These are phyloP conservation scores for Populus hybrid DNA, from an alignment of 441 rosid species.

Conservation along the genomic window DNA sequence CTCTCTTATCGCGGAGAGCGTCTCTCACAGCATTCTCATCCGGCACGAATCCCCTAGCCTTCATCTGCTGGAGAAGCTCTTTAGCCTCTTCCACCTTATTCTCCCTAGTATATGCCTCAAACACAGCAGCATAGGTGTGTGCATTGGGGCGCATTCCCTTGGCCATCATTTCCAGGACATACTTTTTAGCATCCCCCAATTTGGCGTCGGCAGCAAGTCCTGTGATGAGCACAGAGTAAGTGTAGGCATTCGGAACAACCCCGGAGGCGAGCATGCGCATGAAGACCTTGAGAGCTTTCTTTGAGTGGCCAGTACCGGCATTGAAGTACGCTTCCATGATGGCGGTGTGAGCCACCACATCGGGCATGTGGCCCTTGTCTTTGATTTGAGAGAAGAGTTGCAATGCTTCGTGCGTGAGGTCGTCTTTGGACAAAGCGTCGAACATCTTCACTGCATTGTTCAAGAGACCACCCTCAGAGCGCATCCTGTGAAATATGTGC, in stretches of 20 bases:
- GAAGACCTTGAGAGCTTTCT: conserved; percentile 55
- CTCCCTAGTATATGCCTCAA: conserved; percentile 50
- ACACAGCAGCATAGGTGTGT: conserved; percentile 41
- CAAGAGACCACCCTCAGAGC: conserved; percentile 43
- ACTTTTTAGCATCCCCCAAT: conserved; percentile 41
- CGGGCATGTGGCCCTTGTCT: conserved; percentile 65
- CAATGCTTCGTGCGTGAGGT: conserved; percentile 66
- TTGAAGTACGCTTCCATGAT: conserved; percentile 66
- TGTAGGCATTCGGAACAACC: conserved; percentile 62
- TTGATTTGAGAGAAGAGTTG: conserved; percentile 65
- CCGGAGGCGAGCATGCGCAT: conserved; percentile 64
- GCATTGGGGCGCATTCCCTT: conserved; percentile 59
- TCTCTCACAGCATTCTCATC: conserved; percentile 50
- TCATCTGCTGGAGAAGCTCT: conserved; percentile 40
- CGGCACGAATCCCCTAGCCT: conserved; percentile 43
- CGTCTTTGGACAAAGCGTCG: conserved; percentile 77
- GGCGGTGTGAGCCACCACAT: conserved; percentile 67
- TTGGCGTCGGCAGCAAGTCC: conserved; percentile 47
- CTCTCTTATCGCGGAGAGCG: conserved; percentile 38
- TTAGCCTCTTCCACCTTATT: conserved; percentile 41
- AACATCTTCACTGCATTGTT: conserved; percentile 74
- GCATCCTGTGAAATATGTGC: conserved; percentile 59
- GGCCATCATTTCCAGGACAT: conserved; percentile 58
- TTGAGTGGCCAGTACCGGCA: conserved; percentile 48
- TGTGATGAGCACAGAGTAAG: conserved; percentile 59